These are phyloP conservation scores for Leccinum subrobustum DNA, from an alignment of 1,284 basidiomycete genomes.

Conservation along the genomic window DNA sequence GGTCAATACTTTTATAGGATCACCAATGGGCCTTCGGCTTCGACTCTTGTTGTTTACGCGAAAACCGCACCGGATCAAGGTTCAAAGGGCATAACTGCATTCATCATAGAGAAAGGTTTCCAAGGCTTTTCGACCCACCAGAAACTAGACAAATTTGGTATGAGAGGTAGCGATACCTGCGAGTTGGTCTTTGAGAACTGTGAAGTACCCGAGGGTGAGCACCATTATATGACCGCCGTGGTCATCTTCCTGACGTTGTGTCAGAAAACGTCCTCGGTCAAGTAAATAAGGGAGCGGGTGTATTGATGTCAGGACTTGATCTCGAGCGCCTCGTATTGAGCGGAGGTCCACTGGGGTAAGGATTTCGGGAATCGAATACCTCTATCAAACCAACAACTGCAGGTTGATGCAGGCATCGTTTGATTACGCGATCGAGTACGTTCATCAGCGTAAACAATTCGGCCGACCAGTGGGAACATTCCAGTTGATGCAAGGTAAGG, in stretches of 20 bases:
- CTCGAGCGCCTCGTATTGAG: constrained; percentile 90
- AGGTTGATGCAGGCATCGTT: constrained; percentile 97
- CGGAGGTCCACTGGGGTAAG: constrained; percentile 70
- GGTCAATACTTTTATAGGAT: constrained; percentile 59
- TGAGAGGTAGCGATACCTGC: constrained; percentile 94
- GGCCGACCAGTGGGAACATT: constrained; percentile 86
- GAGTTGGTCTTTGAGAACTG: constrained; percentile 94
- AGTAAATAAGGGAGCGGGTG: constrained; percentile 77
- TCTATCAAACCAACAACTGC: constrained; percentile 12
- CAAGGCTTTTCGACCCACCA: constrained; percentile 87
- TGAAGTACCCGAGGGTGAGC: constrained; percentile 76
- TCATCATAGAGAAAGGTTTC: constrained; percentile 83
- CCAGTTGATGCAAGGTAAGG: constrained; percentile 90
- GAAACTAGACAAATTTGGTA: constrained; percentile 94
- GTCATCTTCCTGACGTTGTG: constrained; percentile 3
- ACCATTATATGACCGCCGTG: neutral
- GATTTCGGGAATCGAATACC: neutral
- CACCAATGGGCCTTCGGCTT: constrained; percentile 90
- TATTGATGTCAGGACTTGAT: constrained; percentile 94
- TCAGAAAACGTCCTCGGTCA: constrained; percentile 83
- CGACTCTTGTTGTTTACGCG: constrained; percentile 91
- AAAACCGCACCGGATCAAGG: constrained; percentile 79
- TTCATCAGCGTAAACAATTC: constrained; percentile 91
- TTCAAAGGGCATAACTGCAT: constrained; percentile 90
- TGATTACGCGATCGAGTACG: constrained; percentile 84